phyloP scores from a whole-genome alignment of 2,329 filamentous ascomycete species.

The Cephalotrichum gorgonifer region DNA sequence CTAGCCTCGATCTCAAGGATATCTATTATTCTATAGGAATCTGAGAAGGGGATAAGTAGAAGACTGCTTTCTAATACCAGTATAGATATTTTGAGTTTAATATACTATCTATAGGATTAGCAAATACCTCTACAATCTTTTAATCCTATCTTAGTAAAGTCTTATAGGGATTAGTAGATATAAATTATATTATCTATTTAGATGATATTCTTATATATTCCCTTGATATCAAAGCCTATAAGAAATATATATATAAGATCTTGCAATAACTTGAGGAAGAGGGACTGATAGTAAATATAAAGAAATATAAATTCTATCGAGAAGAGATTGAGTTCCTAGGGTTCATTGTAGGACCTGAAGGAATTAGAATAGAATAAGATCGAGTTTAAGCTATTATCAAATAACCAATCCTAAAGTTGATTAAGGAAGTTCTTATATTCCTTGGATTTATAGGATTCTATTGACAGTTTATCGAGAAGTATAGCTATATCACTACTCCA shows the following conservation, averaged over 20 bases:
- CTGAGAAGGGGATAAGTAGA: conserved; percentile 19
- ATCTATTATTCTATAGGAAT: conserved; percentile 22
- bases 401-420: not conserved
- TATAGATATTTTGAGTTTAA: conserved; percentile 22
- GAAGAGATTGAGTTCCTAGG: not conserved
- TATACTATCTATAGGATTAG: conserved; percentile 18
- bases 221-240: not conserved
- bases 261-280: not conserved
- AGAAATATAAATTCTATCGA: not conserved
- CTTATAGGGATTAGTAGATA: conserved; percentile 8
- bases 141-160: conserved; percentile 12
- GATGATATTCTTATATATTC: not conserved
- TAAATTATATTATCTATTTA: conserved; percentile 9
- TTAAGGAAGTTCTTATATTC: not conserved
- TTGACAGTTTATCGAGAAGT: not conserved
- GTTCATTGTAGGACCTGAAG: not conserved
- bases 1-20: conserved; percentile 10
- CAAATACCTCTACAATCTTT: conserved; percentile 10
- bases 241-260: not conserved
- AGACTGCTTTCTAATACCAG: conserved; percentile 19
- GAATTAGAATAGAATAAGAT: not conserved
- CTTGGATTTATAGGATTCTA: not conserved
- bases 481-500: not conserved
- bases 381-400: not conserved
- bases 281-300: not conserved